Conservation (phyloP, 2,329 filamentous ascomycete genomes). For the Aspergillus pseudotamarii region DNA sequence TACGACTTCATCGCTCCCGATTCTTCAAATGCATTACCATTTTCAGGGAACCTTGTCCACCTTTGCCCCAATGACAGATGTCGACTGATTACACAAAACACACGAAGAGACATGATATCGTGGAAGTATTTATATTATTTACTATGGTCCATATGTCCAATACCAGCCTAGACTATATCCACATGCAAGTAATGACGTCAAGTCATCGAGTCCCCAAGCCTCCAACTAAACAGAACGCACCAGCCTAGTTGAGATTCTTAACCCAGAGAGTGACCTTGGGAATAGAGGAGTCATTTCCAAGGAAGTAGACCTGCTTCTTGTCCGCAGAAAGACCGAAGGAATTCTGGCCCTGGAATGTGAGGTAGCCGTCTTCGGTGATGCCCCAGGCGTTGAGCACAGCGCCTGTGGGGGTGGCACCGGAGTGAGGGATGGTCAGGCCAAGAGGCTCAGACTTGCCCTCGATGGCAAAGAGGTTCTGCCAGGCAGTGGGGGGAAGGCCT, state of each 20-base stretch:
- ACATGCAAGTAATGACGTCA: not conserved
- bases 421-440: slow-evolving; percentile 8
- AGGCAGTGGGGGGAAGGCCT: not conserved
- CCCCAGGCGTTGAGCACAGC: slow-evolving; percentile 3
- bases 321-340: not conserved
- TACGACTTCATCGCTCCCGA: no score
- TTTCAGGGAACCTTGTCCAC: no score
- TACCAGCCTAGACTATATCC: not conserved
- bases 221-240: not conserved
- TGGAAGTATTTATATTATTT: not conserved
- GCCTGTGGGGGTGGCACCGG: not conserved
- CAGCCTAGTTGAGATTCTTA: slow-evolving; percentile 1
- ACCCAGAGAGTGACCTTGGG: slow-evolving; percentile 6
- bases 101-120: not conserved
- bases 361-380: slow-evolving; percentile 8
- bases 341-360: slow-evolving; percentile 8
- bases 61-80: no score
- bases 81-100: not conserved
- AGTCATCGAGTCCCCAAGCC: not conserved
- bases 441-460: not conserved
- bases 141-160: not conserved
- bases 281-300: not conserved
- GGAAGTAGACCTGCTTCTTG: slow-evolving; percentile 3
- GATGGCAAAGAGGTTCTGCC: slow-evolving; percentile 10
- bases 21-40: no score